Evolutionary conservation across 1,139 yeast species (phyloP).

Genomic region (Lodderomyces beijingensis): DNA sequence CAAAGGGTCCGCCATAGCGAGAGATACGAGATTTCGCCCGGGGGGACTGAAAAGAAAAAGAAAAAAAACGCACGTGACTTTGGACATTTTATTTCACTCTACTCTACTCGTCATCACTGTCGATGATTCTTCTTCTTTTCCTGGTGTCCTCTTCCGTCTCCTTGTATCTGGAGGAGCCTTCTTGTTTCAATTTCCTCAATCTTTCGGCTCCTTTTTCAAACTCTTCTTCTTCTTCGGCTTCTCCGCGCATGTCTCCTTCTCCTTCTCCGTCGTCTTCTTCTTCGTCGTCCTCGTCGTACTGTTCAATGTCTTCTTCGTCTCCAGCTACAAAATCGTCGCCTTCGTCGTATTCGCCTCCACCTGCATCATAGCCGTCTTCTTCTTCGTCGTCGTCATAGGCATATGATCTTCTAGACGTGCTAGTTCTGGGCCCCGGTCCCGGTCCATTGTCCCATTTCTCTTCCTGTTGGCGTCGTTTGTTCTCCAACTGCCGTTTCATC

Average conservation of each 20-base stretch:
- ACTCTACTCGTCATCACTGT: constrained; percentile 30
- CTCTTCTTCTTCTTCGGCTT: constrained; percentile 54
- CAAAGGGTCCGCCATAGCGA: too few relatives aligned
- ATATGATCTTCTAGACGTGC: constrained; percentile 30
- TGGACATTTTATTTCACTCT: too few relatives aligned
- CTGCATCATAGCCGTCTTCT: constrained; percentile 32
- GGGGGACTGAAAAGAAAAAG: too few relatives aligned
- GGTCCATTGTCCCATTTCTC: constrained; percentile 33
- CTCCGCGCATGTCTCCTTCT: constrained; percentile 36
- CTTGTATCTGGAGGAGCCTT: constrained; percentile 49
- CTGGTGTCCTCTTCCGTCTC: constrained; percentile 44
- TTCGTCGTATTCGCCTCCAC: constrained; percentile 24
- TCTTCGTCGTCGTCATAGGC: constrained; percentile 38
- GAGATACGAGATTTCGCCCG: too few relatives aligned
- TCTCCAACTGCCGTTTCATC: constrained; percentile 62
- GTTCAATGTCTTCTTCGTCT: constrained; percentile 47
- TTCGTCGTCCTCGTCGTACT: constrained; percentile 36
- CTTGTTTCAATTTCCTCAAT: constrained; percentile 54
- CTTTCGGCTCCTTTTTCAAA: constrained; percentile 61
- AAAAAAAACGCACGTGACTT: constrained; percentile 1
- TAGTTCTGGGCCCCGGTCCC: constrained; percentile 17
- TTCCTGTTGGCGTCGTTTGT: constrained; percentile 48
- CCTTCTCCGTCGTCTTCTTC: constrained; percentile 34
- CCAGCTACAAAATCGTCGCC: constrained; percentile 40
- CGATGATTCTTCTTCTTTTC: constrained; percentile 42